Base-by-base conservation (phyloP, 1,284 basidiomycete genomes). In the Moesziomyces antarcticus region DNA sequence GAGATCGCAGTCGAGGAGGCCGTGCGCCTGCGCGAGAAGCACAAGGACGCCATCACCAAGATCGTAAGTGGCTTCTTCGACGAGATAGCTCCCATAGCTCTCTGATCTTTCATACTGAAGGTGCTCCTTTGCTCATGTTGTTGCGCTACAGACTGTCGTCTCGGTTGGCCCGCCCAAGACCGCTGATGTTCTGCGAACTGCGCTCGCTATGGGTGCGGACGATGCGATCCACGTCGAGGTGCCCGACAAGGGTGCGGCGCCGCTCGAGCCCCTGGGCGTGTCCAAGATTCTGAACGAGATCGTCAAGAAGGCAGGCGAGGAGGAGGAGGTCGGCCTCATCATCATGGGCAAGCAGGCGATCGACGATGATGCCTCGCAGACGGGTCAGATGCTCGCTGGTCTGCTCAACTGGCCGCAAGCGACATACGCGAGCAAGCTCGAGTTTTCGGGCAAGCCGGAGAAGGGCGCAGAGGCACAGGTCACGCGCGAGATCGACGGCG, bases 291-390 rank as follows among this genome's bases (percentile, higher is more conserved):
- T 99, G 68, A 88, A 89, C 55, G 91, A 91, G 6, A 80, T 96
- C 70, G 91, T 97, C 61, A 88, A 91, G 62, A 89, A 89, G 50
- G 88, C 91, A 77, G 87, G 90, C 73, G 88, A 88, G 66, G 75
- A 80, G 47, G 82, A 85, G 50, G 87, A 88, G 37, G 88, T 93
- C 3, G 95, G 98, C 80, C 80, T 99, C 61, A 91, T 99, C 56
- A 94, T 99, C 71, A 88, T 97, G 86, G 96, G 97, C n/a, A 99
- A 99, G 86, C 96, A 99, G 85, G 92, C 96, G 13, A 99, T 99
- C 78, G 96, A 99, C 86, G 95, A 97, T 79, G 96, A 99, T 85
- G 89, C 93, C 4, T 93, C 93, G n/a, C 91, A 95, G 86, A 98
- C 96, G 9, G 96, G 96, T 1, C 95, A 97, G 84, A 98, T 98